phyloP scores from a whole-genome alignment of 2,329 filamentous ascomycete genomes.

The Didymella pomorum region DNA sequence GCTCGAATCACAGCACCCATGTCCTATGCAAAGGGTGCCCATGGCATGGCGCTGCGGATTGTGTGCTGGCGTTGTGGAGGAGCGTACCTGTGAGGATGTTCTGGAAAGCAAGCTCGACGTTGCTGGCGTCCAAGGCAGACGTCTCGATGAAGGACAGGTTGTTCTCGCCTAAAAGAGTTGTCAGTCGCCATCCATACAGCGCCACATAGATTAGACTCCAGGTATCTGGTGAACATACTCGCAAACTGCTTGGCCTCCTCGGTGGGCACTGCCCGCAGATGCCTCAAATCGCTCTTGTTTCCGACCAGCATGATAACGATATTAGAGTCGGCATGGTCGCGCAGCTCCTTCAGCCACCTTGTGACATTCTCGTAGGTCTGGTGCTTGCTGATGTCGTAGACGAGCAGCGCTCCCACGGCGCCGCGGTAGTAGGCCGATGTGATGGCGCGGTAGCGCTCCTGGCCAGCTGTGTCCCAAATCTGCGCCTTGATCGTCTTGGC shows the following conservation, averaged over 20 bases:
- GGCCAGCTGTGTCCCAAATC: slow-evolving; percentile 99
- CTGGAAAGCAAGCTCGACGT: slow-evolving; percentile 98
- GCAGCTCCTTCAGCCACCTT: slow-evolving; percentile 97
- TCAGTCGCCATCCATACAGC: slow-evolving; percentile 20
- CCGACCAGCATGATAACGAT: slow-evolving; percentile 99
- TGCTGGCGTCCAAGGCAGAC: slow-evolving; percentile 97
- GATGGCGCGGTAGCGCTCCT: slow-evolving; percentile 98
- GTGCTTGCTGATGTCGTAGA: slow-evolving; percentile 99
- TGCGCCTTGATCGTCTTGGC: slow-evolving; percentile 99
- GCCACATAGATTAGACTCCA: neutral
- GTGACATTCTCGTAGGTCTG: slow-evolving; percentile 99
- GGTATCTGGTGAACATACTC: slow-evolving; percentile 66
- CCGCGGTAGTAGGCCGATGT: slow-evolving; percentile 99
- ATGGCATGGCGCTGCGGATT: neutral
- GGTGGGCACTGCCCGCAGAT: slow-evolving; percentile 94
- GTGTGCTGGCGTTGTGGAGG: neutral
- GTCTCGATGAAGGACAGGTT: slow-evolving; percentile 99
- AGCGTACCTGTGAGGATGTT: slow-evolving; percentile 94
- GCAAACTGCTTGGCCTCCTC: slow-evolving; percentile 99
- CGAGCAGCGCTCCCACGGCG: slow-evolving; percentile 93
- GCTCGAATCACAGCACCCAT: neutral
- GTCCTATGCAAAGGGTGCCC: neutral
- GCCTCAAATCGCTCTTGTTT: slow-evolving; percentile 99
- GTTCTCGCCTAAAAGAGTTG: slow-evolving; percentile 76
- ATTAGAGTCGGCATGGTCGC: slow-evolving; percentile 97